Evolutionary conservation across 2,329 filamentous ascomycete genomes (phyloP), one percentile per base, ranked within the genome.

Genomic region (Zasmidium citrigriseum): DNA sequence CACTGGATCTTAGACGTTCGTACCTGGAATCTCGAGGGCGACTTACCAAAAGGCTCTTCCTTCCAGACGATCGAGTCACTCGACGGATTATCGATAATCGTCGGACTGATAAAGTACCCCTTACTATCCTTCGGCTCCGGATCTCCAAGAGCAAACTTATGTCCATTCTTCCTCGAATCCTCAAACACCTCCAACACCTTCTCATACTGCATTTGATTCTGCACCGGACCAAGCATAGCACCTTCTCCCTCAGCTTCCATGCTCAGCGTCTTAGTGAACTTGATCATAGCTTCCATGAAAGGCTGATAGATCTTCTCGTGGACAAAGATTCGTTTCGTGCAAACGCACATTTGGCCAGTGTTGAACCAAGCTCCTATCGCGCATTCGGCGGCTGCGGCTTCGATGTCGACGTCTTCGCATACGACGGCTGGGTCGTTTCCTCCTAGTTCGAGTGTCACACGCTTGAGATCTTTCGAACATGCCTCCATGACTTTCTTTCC

Each of bases 221-320:
- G 83, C 61, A 80, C 70, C 24, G 75, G 74, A 2, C 72, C 76
- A 1, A 75, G 73, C 41, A 50, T 38, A 49, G 60, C 50, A 21
- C 61, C 61, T 47, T 60, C 25, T 84, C 80, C 69, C 86, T 82
- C 64, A 55, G 97, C 91, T 1, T 93, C 90, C 54, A 87, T 85
- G 73, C 93, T 89, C 16, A 90, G 81, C 4, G 89, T 90, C 54
- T 85, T 80, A 49, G 96, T 81, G 69, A 97, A 96, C 16, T 82
- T 77, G 14, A 41, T 41, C 34, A 41, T 41, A 4, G 34, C 34
- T n/a, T 41, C 7, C 34, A 41, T 41, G 34, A 41, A 41, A 41
- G 34, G 34, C 16, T 88, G 83, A 53, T 83, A 78, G n/a, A 85
- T 76, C 10, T 75, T 73, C 25, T 80, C 76, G 55, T 84, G 81